phyloP scores from a whole-genome alignment of 2,329 filamentous ascomycete species.

The Lecanoromycetidae sp. region DNA sequence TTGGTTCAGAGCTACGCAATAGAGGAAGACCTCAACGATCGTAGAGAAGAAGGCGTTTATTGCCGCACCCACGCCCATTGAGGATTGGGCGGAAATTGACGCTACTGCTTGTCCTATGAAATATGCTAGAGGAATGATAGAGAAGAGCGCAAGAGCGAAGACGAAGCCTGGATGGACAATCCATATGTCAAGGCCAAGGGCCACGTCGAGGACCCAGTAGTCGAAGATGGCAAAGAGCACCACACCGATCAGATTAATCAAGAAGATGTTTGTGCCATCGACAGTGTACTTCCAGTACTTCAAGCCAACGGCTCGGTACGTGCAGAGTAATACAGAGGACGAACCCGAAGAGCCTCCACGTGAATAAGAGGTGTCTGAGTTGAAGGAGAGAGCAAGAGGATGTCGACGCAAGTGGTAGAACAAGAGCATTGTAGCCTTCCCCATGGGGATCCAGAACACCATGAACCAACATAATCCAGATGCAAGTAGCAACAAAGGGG shows the following conservation, averaged over 20 bases:
- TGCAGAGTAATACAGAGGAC: conserved; percentile 84
- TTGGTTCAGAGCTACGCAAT: conserved; percentile 84
- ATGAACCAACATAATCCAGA: conserved; percentile 88
- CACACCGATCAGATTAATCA: conserved; percentile 89
- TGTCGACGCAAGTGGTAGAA: conserved; percentile 87
- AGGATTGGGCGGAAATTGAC: conserved; percentile 95
- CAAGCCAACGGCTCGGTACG: conserved; percentile 83
- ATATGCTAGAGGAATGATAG: conserved; percentile 92
- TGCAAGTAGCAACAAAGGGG: conserved; percentile 71
- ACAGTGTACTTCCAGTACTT: conserved; percentile 99
- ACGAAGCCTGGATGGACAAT: conserved; percentile 76
- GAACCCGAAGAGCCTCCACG: conserved; percentile 58
- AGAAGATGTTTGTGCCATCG: conserved; percentile 96
- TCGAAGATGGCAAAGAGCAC: conserved; percentile 94
- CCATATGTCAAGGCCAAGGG: conserved; percentile 56
- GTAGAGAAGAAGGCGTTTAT: conserved; percentile 98
- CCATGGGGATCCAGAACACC: conserved; percentile 98
- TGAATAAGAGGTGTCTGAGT: conserved; percentile 67
- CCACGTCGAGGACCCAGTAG: conserved; percentile 63
- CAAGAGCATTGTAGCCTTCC: conserved; percentile 78
- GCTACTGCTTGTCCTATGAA: conserved; percentile 98
- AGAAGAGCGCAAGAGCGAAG: conserved; percentile 71
- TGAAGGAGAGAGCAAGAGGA: conserved; percentile 83
- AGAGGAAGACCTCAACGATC: conserved; percentile 92
- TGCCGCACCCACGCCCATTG: conserved; percentile 92